Percentiles rank a stretch among this genome's conserved stretches.
Evolutionary conservation across 2,329 filamentous ascomycete species (phyloP).

Genomic region (Epichloe sp.): DNA sequence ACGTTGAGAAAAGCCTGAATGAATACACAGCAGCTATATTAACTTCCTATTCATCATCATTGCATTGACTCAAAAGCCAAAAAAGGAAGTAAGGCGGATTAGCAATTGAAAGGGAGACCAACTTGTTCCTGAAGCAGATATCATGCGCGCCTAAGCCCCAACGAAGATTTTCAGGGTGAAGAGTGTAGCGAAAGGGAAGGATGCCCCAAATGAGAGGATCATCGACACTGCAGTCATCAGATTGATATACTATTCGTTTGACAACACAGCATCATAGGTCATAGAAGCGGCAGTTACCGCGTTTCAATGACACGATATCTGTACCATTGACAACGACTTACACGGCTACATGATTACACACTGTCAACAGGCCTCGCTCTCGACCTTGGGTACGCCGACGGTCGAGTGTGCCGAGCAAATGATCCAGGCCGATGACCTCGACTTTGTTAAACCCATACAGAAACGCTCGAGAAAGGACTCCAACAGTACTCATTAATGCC

Average conservation of each 20-base stretch:
- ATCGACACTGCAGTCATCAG: conserved; percentile 51
- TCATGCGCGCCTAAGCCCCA: conserved; percentile 91
- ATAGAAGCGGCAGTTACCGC: background rate
- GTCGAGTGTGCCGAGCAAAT: conserved; percentile 65
- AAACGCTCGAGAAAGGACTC: conserved; percentile 59
- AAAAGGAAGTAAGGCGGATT: background rate
- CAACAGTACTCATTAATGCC: conserved; percentile 60
- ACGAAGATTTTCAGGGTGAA: conserved; percentile 61
- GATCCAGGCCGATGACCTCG: conserved; percentile 63
- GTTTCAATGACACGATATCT: too few relatives aligned
- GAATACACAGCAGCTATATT: conserved; percentile 1
- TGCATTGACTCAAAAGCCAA: background rate
- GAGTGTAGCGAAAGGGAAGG: conserved; percentile 60
- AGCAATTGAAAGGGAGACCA: conserved; percentile 13
- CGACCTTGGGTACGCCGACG: conserved; percentile 51
- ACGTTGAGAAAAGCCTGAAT: conserved; percentile 51
- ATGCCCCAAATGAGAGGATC: conserved; percentile 92
- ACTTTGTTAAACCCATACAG: conserved; percentile 61
- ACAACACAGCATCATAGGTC: background rate
- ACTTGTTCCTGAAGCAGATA: conserved; percentile 87
- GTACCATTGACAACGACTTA: conserved; percentile 8
- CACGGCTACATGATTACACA: conserved; percentile 31
- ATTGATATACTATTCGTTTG: background rate
- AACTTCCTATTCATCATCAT: background rate
- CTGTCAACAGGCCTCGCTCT: conserved; percentile 69